These are phyloP conservation scores for Verticillium tricorpus DNA, from an alignment of 2,329 filamentous ascomycete species.

Conservation along the genomic window DNA sequence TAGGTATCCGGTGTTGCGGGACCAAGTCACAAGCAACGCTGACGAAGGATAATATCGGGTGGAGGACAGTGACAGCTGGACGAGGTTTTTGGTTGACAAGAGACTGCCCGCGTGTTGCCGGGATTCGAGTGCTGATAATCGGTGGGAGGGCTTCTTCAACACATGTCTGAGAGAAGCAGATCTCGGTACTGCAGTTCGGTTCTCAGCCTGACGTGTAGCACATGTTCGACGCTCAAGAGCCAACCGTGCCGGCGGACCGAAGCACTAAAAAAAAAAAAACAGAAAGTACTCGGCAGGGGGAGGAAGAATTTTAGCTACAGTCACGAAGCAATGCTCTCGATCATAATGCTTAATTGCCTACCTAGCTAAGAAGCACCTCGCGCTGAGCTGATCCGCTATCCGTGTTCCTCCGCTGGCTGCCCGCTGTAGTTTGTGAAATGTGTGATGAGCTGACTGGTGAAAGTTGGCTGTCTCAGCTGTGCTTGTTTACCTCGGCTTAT, in stretches of 20 bases:
- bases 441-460: no score
- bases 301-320: background rate
- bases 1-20: background rate
- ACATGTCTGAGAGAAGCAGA: background rate
- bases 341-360: conserved; percentile 5
- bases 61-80: background rate
- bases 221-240: background rate
- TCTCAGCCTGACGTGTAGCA: background rate
- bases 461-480: no score
- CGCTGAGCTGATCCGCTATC: no score
- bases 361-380: background rate
- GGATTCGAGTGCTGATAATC: background rate
- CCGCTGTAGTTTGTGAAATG: no score
- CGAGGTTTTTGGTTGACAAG: background rate
- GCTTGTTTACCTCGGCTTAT: no score
- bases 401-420: no score
- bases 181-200: background rate
- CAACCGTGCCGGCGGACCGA: background rate
- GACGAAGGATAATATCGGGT: background rate
- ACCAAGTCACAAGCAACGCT: background rate
- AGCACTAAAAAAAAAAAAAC: background rate
- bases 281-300: background rate
- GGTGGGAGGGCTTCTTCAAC: background rate
- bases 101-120: background rate
- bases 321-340: conserved; percentile 1